Percentiles rank a stretch among this genome's conserved stretches.
Evolutionary conservation across 495 filamentous ascomycete species (phyloP).

Genomic region (Penicillium ucsense): DNA sequence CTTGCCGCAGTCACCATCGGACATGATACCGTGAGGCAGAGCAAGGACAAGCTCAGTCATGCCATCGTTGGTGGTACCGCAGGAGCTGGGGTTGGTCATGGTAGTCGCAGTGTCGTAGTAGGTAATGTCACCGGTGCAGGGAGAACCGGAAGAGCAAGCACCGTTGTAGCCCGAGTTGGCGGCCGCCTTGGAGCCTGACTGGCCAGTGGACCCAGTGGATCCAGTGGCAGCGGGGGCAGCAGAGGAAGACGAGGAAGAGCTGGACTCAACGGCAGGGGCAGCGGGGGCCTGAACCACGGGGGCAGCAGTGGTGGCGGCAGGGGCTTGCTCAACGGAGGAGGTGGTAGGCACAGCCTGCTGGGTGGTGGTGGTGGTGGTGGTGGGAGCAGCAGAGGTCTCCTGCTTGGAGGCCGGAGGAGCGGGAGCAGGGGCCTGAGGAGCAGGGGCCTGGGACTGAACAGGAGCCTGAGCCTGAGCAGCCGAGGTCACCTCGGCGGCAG

Average conservation of each 20-base stretch:
- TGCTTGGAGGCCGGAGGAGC: not conserved
- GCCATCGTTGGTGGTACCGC: conserved; percentile 35
- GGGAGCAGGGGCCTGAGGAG: not conserved
- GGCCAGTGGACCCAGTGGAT: conserved; percentile 5
- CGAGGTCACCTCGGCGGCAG: not conserved
- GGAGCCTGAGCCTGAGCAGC: not conserved
- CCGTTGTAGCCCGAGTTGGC: conserved; percentile 20
- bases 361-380: conserved; percentile 1
- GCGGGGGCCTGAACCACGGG: conserved; percentile 3
- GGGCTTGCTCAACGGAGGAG: conserved; percentile 1
- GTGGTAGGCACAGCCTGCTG: conserved; percentile 1
- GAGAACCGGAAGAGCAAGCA: conserved; percentile 23
- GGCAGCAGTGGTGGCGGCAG: conserved; percentile 2
- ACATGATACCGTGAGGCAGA: conserved; percentile 43
- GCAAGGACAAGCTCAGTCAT: conserved; percentile 34
- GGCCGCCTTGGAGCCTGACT: conserved; percentile 9
- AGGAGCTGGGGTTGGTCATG: conserved; percentile 30
- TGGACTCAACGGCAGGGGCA: not conserved
- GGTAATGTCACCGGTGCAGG: conserved; percentile 34
- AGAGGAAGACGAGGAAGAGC: not conserved
- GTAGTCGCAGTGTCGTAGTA: conserved; percentile 38
- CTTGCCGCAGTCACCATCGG: conserved; percentile 55
- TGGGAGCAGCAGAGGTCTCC: not conserved
- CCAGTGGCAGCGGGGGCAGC: conserved; percentile 8
- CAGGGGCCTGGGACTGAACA: too few species aligned